A percentile compares a stretch with the other conserved stretches of the same genome.
These are phyloP conservation scores for Musa acuminata DNA, from an alignment of 176 grass and related monocot genomes.

Conservation along the genomic window DNA sequence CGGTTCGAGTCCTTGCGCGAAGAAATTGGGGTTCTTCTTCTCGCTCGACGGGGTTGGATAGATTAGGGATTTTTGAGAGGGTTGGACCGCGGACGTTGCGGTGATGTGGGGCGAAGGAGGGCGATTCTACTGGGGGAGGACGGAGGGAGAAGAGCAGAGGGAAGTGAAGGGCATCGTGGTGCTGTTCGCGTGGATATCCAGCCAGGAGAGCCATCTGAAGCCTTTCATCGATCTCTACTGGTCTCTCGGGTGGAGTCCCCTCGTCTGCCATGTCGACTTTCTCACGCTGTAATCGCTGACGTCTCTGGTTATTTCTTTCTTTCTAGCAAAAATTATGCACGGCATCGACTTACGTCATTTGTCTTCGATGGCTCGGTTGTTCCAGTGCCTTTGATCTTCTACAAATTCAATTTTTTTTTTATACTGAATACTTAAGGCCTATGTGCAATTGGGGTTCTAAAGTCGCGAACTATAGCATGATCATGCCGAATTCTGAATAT, in stretches of 20 bases:
- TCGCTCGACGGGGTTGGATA: too few relatives aligned
- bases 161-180: constrained; percentile 61
- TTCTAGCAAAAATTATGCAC: neutral
- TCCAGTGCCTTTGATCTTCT: neutral
- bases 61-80: too few relatives aligned
- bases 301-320: neutral
- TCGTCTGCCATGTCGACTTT: constrained; percentile 85
- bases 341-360: neutral
- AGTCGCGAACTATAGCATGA: too few relatives aligned
- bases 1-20: too few relatives aligned
- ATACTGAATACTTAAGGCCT: neutral
- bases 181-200: constrained; percentile 76
- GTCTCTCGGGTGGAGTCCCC: constrained; percentile 72
- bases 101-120: constrained; percentile 83
- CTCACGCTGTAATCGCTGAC: constrained; percentile 55
- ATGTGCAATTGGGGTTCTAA: too few relatives aligned
- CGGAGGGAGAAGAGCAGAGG: constrained; percentile 7
- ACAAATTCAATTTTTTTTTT: neutral
- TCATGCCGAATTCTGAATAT: neutral
- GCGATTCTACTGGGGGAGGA: constrained; percentile 55
- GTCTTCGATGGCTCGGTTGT: neutral
- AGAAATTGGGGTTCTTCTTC: too few relatives aligned
- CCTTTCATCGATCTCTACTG: constrained; percentile 78
- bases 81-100: neutral
- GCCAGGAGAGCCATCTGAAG: constrained; percentile 68